phyloP scores from a whole-genome alignment of 345 rosid genomes.

The Nephelium lappaceum region DNA sequence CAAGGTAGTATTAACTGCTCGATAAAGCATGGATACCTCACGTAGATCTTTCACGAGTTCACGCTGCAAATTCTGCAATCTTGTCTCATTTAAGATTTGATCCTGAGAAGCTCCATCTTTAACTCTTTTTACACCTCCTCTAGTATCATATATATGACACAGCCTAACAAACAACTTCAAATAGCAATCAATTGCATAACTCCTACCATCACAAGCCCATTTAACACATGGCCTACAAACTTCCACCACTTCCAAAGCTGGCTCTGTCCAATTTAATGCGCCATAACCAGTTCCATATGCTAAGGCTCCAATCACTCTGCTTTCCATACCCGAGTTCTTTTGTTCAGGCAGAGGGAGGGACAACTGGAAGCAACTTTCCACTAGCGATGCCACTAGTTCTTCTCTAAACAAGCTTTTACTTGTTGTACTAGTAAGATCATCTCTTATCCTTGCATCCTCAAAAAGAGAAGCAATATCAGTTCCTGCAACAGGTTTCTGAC shows the following conservation, averaged over 20 bases:
- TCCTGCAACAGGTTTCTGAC: slow-evolving; percentile 96
- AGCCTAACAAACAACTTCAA: slow-evolving; percentile 92
- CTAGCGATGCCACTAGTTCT: slow-evolving; percentile 93
- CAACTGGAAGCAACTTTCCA: slow-evolving; percentile 98
- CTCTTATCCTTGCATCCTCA: slow-evolving; percentile 86
- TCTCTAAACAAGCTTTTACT: slow-evolving; percentile 95
- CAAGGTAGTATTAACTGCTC: neutral
- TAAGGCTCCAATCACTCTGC: slow-evolving; percentile 98
- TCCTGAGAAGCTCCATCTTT: slow-evolving; percentile 99
- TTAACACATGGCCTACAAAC: slow-evolving; percentile 96
- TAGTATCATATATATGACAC: slow-evolving; percentile 92
- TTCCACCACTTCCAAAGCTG: slow-evolving; percentile 97
- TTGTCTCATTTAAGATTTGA: slow-evolving; percentile 92
- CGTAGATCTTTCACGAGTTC: slow-evolving; percentile 87
- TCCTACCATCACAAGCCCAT: slow-evolving; percentile 99
- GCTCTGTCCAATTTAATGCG: slow-evolving; percentile 97
- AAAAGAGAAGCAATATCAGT: slow-evolving; percentile 96
- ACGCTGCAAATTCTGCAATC: slow-evolving; percentile 86
- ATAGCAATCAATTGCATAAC: slow-evolving; percentile 95
- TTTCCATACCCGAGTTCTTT: slow-evolving; percentile 90
- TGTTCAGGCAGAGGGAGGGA: slow-evolving; percentile 96
- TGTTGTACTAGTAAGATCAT: slow-evolving; percentile 75
- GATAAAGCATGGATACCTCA: slow-evolving; percentile 57
- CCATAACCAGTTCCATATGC: slow-evolving; percentile 99
- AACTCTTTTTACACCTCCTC: slow-evolving; percentile 95